Evolutionary conservation across 2,329 filamentous ascomycete species (phyloP), one percentile per base, ranked within the genome.

Genomic region (Aspergillus sp.): DNA sequence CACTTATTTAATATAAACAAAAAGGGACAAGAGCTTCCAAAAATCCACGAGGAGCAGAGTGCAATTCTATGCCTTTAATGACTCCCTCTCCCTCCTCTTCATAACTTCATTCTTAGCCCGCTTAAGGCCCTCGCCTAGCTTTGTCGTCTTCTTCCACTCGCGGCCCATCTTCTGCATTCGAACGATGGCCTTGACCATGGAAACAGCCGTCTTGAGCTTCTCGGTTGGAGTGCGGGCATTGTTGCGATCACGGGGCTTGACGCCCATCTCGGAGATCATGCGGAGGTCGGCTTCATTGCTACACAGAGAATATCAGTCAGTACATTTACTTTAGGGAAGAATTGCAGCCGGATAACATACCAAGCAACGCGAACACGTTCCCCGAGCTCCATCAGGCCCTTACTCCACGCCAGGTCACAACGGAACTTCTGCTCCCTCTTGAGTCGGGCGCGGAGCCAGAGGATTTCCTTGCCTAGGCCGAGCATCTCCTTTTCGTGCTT

Each of bases 261-360:
- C 85, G 62, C 90, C 91, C 81, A 97, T 96, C 66, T 90, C 84
- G 66, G 89, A 85, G 62, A 98, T 87, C 70, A 97, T 89, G 52
- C 87, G 86, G 58, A 98, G 86, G 73, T 98, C 91, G 60, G 91
- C 90, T 74, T 93, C 89, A 79, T 98, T 99, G 79, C 95, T 98
- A 74, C 73, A 56, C 24, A 27, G 8, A 52, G 50, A 12, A 51
- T 58, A 60, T 69, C 68, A 71, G 66, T 64, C 62, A 70, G 62
- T 31, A n/a, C 60, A 56, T 65, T 56, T 45, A 31, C 40, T 31
- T 55, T n/a, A 24, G 14, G 7, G 15, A 45, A 45, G 35, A 55
- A 41, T 15, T 39, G 23, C 7, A 55, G 48, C 17, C 35, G 57
- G 45, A 39, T 58, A 64, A 88, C 90, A 66, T 87, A 97, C 93